These are phyloP conservation scores for Pleurotus eryngii DNA, from an alignment of 768 basidiomycete genomes.

Conservation along the genomic window DNA sequence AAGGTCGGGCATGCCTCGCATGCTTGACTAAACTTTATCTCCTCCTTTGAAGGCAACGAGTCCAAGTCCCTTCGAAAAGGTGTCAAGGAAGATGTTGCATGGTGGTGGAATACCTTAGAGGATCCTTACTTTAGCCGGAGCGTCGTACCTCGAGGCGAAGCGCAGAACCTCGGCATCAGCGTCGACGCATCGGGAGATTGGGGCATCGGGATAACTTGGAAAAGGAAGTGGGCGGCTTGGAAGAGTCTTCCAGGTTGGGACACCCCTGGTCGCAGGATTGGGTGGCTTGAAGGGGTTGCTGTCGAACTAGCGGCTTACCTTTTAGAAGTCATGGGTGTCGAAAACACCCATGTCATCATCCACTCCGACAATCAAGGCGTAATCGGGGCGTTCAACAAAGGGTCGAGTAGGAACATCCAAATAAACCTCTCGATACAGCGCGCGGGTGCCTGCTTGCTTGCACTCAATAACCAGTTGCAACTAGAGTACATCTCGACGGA, in stretches of 20 bases:
- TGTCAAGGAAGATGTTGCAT: conserved; percentile 20
- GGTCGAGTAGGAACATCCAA: conserved; percentile 16
- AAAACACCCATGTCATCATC: conserved; percentile 14
- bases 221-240: conserved; percentile 19
- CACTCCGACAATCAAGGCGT: conserved; percentile 26
- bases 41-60: conserved; percentile 15
- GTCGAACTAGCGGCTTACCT: conserved; percentile 19
- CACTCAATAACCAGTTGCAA: conserved; percentile 10
- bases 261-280: conserved; percentile 15
- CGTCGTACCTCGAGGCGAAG: not conserved
- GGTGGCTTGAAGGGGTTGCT: conserved; percentile 22
- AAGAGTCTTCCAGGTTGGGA: conserved; percentile 12
- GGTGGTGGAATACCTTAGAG: conserved; percentile 20
- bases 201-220: conserved; percentile 16
- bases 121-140: not conserved
- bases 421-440: conserved; percentile 20
- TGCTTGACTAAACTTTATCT: conserved; percentile 23
- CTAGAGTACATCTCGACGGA: conserved; percentile 17
- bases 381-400: conserved; percentile 23
- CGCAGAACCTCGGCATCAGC: conserved; percentile 11
- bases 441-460: not conserved
- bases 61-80: conserved; percentile 13
- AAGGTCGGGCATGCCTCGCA: conserved; percentile 17
- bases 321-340: conserved; percentile 4
- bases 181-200: conserved; percentile 18